These are phyloP conservation scores for Phytophthora lateralis DNA, from an alignment of 352 stramenopile genomes.

Conservation along the genomic window DNA sequence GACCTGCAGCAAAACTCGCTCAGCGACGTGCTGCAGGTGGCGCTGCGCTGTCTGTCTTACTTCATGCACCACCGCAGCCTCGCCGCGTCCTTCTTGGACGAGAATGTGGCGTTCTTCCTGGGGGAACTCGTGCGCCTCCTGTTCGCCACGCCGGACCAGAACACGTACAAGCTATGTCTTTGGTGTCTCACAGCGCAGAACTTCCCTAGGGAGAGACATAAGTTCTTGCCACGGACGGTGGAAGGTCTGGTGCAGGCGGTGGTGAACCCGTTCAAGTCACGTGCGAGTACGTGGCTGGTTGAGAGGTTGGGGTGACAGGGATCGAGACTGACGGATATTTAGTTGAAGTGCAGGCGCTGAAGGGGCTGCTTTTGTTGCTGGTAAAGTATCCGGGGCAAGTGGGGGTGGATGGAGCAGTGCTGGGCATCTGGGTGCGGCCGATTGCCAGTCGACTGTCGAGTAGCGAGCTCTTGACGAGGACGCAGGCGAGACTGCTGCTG, in stretches of 20 bases:
- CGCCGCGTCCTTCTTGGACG: conserved; percentile 40
- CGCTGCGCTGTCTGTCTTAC: conserved; percentile 68
- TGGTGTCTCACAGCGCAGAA: conserved; percentile 74
- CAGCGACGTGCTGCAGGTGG: conserved; percentile 34
- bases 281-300: conserved; percentile 47
- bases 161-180: conserved; percentile 73
- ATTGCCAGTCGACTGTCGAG: conserved; percentile 62
- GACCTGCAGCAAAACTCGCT: conserved; percentile 43
- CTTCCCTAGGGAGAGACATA: conserved; percentile 48
- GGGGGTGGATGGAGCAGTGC: conserved; percentile 23
- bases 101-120: conserved; percentile 49
- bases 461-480: conserved; percentile 50
- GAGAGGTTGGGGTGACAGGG: neutral
- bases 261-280: conserved; percentile 75
- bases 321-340: conserved; percentile 9
- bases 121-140: conserved; percentile 53
- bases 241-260: conserved; percentile 71
- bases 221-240: conserved; percentile 55
- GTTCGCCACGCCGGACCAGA: conserved; percentile 57
- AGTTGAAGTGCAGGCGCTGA: conserved; percentile 72
- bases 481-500: conserved; percentile 51
- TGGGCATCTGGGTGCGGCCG: conserved; percentile 56
- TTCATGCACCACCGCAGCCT: conserved; percentile 64
- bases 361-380: conserved; percentile 57
- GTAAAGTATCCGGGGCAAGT: conserved; percentile 57